Conservation (phyloP, 2,329 filamentous ascomycete species). For the Nannizziopsis arthrosporioides region DNA sequence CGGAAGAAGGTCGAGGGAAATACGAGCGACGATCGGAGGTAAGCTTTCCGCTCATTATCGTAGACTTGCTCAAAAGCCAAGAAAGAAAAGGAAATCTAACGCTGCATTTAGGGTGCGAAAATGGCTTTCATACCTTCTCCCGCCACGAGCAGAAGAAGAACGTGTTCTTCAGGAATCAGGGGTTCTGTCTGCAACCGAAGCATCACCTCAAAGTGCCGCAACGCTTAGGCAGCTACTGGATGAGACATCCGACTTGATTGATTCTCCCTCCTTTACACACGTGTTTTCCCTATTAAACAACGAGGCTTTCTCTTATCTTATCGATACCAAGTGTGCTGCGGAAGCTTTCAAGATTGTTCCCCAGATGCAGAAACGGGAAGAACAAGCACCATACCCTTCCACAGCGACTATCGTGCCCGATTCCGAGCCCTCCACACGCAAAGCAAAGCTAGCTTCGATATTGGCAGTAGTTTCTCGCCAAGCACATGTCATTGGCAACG, state of each 20-base stretch:
- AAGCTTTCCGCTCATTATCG: conserved; percentile 15
- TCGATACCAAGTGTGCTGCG: conserved; percentile 68
- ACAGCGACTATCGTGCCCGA: conserved; percentile 32
- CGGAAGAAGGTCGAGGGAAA: conserved; percentile 72
- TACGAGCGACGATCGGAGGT: conserved; percentile 51
- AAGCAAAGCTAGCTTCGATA: conserved; percentile 73
- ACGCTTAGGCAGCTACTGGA: conserved; percentile 76
- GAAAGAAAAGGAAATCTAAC: no score
- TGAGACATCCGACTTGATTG: conserved; percentile 89
- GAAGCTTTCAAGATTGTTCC: conserved; percentile 57
- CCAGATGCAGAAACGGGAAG: conserved; percentile 35
- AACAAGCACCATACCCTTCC: conserved; percentile 35
- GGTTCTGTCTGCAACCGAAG: conserved; percentile 42
- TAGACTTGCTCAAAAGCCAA: no score
- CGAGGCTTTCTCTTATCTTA: conserved; percentile 69
- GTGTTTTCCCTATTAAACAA: conserved; percentile 81
- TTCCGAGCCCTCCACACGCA: conserved; percentile 19
- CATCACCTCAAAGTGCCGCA: conserved; percentile 26
- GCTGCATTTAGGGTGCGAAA: conserved; percentile 39
- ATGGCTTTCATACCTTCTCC: conserved; percentile 79
- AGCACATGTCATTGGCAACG: conserved; percentile 76
- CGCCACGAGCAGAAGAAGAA: conserved; percentile 64
- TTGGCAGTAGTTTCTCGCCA: conserved; percentile 83
- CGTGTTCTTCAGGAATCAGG: conserved; percentile 78
- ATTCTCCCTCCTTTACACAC: conserved; percentile 80